Base-by-base conservation (phyloP, 176 grass and related monocot species). In the Bolboschoenus planiculmis region DNA sequence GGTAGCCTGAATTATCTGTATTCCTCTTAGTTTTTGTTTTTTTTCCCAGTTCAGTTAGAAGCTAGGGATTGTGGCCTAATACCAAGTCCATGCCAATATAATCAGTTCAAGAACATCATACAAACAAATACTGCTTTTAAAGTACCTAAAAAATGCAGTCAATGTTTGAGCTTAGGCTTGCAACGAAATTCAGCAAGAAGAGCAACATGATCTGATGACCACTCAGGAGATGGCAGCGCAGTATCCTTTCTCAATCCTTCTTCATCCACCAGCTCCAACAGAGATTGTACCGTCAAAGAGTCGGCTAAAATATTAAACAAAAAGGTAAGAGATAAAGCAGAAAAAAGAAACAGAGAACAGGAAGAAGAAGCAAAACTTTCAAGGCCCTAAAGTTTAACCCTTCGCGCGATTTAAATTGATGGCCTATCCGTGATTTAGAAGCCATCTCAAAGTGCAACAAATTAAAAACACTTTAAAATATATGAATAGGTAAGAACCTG, bases 191-290 rank as follows among this genome's bases (percentile, higher is more conserved):
- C 93, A 11, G 97, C 89, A 83, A 99, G 83, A 54, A 99, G 97
- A 15, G 91, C 97, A 90, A 99, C 89, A 76, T 99, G 97, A 85
- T 99, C 97, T 27, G 97, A 99, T 29, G 97, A 96, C 97, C 97
- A 99, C 85, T 99, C 93, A 66, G 97, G 93, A 78, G 97, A 99
- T 56, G 97, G 97, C 26, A 99, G 89, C 21, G 97, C 97, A 56
- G 97, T 99, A 50, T 96, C 89, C 85, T 99, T 99, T 87, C 97
- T 91, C 84, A 99, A 91, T 81, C 87, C 93, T 74, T 99, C 89
- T 86, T 99, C 97, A 83, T 99, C 97, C 88, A 99, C 65, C 82
- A 99, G 91, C 78, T 99, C 97, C 89, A 99, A 79, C 43, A 99
- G 81, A 27, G 97, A 99, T 60, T 99, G 93, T 72, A 99, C 97